Conservation (phyloP, 148 eudicot genomes). For the Limonium bicolor region DNA sequence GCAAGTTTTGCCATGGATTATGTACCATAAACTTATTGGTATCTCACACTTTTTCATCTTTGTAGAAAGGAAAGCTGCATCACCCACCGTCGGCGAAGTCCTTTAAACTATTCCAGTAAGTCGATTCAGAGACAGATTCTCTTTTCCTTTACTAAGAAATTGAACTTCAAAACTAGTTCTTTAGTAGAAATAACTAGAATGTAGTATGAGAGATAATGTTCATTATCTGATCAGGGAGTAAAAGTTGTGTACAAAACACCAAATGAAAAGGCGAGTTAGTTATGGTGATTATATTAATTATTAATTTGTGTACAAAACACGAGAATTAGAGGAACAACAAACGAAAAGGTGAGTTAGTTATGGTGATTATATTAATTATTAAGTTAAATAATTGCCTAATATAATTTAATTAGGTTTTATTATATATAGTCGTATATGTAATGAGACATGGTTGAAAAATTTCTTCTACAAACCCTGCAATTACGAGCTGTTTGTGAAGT, state of each 20-base stretch:
- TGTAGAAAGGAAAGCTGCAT: constrained; percentile 69
- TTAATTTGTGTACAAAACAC: no score
- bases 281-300: no score
- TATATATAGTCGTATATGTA: constrained; percentile 56
- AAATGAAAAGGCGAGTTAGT: no score
- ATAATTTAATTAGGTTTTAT: neutral
- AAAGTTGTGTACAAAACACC: constrained; percentile 33
- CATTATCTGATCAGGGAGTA: constrained; percentile 39
- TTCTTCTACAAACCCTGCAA: constrained; percentile 87
- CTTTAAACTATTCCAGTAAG: constrained; percentile 53
- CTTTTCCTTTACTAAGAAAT: no score
- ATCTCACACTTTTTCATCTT: constrained; percentile 36
- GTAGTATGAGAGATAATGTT: no score
- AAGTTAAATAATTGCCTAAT: no score
- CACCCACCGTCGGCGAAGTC: constrained; percentile 23
- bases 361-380: no score
- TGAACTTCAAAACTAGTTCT: no score
- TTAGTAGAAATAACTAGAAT: no score
- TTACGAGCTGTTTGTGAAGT: constrained; percentile 73
- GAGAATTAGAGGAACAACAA: constrained; percentile 59
- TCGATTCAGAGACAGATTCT: no score
- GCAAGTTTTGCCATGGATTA: constrained; percentile 68
- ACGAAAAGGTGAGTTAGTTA: constrained; percentile 42
- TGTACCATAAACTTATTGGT: constrained; percentile 62
- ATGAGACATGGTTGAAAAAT: constrained; percentile 46